These are phyloP conservation scores for Kodamaea plutei DNA, from an alignment of 1,139 yeast species.

Conservation along the genomic window DNA sequence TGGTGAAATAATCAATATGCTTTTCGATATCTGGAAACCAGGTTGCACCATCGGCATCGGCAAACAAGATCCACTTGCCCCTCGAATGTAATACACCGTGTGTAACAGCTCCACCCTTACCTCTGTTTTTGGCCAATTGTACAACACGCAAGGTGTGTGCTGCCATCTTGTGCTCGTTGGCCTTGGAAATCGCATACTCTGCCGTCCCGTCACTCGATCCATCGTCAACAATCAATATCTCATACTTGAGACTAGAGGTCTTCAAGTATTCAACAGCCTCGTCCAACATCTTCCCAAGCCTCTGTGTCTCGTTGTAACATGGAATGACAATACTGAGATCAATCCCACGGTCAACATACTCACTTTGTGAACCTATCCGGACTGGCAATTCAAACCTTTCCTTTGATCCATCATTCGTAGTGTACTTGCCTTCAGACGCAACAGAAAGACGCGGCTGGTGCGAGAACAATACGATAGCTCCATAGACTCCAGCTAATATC, in stretches of 20 bases:
- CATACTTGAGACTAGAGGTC: constrained; percentile 43
- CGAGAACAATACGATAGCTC: constrained; percentile 45
- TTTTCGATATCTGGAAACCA: constrained; percentile 64
- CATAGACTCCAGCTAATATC: constrained; percentile 28
- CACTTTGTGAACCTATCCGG: constrained; percentile 27
- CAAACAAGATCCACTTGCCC: constrained; percentile 77
- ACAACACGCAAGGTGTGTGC: constrained; percentile 70
- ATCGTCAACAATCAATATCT: constrained; percentile 84
- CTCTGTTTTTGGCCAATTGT: constrained; percentile 68
- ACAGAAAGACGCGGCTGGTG: constrained; percentile 61
- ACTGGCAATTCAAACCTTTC: constrained; percentile 25
- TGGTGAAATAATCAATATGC: constrained; percentile 42
- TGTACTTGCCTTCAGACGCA: constrained; percentile 48
- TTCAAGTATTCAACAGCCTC: constrained; percentile 65
- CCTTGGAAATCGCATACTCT: constrained; percentile 65
- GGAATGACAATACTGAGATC: constrained; percentile 80
- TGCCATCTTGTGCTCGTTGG: constrained; percentile 42
- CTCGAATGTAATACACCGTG: constrained; percentile 80
- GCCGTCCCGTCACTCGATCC: constrained; percentile 84
- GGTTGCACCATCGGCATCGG: constrained; percentile 98
- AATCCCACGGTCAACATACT: constrained; percentile 27
- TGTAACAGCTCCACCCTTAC: constrained; percentile 97
- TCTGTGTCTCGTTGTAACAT: constrained; percentile 77
- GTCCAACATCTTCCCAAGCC: constrained; percentile 71
- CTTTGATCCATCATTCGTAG: constrained; percentile 28